phyloP scores from a whole-genome alignment of 2,329 filamentous ascomycete species.

The Mariannaea sp. region DNA sequence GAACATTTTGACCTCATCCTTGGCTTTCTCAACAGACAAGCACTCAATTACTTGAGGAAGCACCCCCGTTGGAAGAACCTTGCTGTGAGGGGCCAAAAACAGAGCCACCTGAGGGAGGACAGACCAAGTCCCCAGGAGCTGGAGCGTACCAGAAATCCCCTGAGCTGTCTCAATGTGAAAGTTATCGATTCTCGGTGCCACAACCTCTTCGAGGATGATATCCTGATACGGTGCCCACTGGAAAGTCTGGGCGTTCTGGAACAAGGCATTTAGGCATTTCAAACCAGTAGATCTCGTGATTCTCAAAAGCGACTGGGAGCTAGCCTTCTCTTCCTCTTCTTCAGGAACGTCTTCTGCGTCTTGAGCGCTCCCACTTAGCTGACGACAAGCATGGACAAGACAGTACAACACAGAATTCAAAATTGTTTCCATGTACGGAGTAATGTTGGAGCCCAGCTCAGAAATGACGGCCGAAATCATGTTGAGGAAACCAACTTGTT shows the following conservation, averaged over 20 bases:
- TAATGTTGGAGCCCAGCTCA: conserved; percentile 76
- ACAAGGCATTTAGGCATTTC: conserved; percentile 80
- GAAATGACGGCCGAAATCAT: conserved; percentile 88
- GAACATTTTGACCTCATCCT: conserved; percentile 85
- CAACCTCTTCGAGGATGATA: conserved; percentile 72
- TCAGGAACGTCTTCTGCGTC: conserved; percentile 45
- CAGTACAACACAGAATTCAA: conserved; percentile 83
- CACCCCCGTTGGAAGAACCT: conserved; percentile 61
- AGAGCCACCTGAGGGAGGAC: conserved; percentile 66
- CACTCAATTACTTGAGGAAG: conserved; percentile 74
- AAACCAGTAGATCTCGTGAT: conserved; percentile 73
- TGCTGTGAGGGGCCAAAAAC: conserved; percentile 60
- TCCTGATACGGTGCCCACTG: conserved; percentile 75
- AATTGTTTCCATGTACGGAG: conserved; percentile 69
- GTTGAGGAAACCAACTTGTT: conserved; percentile 88
- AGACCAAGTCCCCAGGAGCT: conserved; percentile 82
- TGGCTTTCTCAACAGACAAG: conserved; percentile 72
- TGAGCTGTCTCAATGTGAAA: conserved; percentile 87
- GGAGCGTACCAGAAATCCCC: conserved; percentile 81
- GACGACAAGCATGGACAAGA: conserved; percentile 70
- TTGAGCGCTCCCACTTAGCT: conserved; percentile 51
- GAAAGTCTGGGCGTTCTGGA: conserved; percentile 71
- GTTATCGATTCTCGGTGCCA: conserved; percentile 77
- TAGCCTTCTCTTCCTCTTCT: conserved; percentile 49
- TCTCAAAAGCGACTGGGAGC: conserved; percentile 63